These are phyloP conservation scores for Berkeleyomyces rouxiae DNA, from an alignment of 2,329 filamentous ascomycete species.

Conservation along the genomic window DNA sequence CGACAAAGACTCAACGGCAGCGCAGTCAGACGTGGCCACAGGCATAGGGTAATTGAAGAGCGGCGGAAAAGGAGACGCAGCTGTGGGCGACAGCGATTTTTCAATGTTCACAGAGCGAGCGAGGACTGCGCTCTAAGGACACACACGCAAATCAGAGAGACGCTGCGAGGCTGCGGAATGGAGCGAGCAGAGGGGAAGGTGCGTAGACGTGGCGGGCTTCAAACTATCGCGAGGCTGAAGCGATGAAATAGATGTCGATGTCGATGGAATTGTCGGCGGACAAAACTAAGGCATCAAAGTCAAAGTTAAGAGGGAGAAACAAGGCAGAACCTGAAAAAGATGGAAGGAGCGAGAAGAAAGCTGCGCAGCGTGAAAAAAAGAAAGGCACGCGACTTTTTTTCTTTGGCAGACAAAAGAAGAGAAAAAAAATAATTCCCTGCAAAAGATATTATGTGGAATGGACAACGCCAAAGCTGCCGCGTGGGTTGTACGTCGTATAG, in stretches of 20 bases:
- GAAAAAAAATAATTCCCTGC: too few species aligned
- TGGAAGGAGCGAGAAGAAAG: not conserved
- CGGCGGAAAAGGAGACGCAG: conserved; percentile 4
- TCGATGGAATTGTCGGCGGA: not conserved
- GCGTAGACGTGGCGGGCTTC: not conserved
- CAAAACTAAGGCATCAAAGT: not conserved
- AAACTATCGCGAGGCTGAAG: not conserved
- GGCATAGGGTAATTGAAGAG: conserved; percentile 40
- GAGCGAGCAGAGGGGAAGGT: not conserved
- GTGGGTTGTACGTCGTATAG: too few species aligned
- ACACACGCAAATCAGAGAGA: not conserved
- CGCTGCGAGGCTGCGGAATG: not conserved
- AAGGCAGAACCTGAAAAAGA: not conserved
- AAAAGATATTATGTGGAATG: too few species aligned
- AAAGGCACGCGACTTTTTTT: not conserved
- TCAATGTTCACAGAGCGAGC: not conserved
- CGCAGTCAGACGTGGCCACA: conserved; percentile 57
- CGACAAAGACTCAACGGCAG: conserved; percentile 55
- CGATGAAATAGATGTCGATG: not conserved
- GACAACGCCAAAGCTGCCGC: too few species aligned
- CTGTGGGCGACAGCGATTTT: not conserved
- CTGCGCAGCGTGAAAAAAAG: not conserved
- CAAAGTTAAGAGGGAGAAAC: not conserved
- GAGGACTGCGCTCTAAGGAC: not conserved
- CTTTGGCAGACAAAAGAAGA: too few species aligned